These are phyloP conservation scores for Amanita phalloides DNA, from an alignment of 768 basidiomycete genomes.

Conservation along the genomic window DNA sequence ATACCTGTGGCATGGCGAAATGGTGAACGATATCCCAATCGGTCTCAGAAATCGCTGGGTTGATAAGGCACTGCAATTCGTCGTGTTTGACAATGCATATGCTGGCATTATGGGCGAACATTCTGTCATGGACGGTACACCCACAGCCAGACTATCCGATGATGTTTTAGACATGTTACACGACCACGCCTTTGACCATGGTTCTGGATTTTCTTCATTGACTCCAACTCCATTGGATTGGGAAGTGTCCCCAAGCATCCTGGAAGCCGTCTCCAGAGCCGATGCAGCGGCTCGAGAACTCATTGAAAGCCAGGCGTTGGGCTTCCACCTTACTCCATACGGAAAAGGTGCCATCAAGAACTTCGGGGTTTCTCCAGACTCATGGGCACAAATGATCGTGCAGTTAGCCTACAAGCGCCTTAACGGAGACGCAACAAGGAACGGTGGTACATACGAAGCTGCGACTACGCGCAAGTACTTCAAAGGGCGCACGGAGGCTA, in stretches of 20 bases:
- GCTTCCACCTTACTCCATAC: slow-evolving; percentile 57
- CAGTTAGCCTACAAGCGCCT: slow-evolving; percentile 83
- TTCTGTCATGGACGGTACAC: slow-evolving; percentile 86
- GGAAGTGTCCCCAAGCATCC: slow-evolving; percentile 37
- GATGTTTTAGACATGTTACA: slow-evolving; percentile 52
- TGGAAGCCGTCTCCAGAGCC: slow-evolving; percentile 44
- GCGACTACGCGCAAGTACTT: slow-evolving; percentile 82
- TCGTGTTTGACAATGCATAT: slow-evolving; percentile 72
- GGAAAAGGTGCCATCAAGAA: slow-evolving; percentile 82
- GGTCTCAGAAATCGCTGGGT: slow-evolving; percentile 76
- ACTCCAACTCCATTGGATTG: slow-evolving; percentile 51
- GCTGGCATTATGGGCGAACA: slow-evolving; percentile 93
- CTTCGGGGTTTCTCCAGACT: slow-evolving; percentile 86
- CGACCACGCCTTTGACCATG: slow-evolving; percentile 54
- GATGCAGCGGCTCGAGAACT: slow-evolving; percentile 45
- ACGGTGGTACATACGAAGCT: slow-evolving; percentile 87
- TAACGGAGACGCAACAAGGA: slow-evolving; percentile 37
- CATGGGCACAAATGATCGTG: slow-evolving; percentile 88
- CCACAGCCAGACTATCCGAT: slow-evolving; percentile 64
- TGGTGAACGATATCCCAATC: slow-evolving; percentile 31
- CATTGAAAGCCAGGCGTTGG: slow-evolving; percentile 50
- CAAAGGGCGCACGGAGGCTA: slow-evolving; percentile 92
- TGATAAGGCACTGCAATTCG: slow-evolving; percentile 84
- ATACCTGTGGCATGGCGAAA: slow-evolving; percentile 73
- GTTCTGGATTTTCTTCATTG: slow-evolving; percentile 18